A percentile compares a stretch with the other conserved stretches of the same genome.
These are phyloP conservation scores for Penicillium sp. DNA, from an alignment of 2,329 filamentous ascomycete genomes.

Conservation along the genomic window DNA sequence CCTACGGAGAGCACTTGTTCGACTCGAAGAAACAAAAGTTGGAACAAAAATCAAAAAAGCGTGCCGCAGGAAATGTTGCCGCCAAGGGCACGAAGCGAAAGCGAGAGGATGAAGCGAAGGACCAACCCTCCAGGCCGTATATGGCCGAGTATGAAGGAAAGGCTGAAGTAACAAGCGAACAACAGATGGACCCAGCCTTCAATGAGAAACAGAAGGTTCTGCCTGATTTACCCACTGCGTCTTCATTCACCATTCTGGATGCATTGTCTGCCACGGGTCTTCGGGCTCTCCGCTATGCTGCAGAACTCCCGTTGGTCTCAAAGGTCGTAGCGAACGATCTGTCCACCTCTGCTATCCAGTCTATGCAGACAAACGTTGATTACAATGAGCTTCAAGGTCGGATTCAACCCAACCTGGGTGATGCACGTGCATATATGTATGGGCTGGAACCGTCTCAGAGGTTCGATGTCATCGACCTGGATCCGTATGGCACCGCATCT, in stretches of 20 bases:
- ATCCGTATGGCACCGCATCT: slow-evolving; percentile 91
- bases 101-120: slow-evolving; percentile 29
- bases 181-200: slow-evolving; percentile 4
- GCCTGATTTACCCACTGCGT: slow-evolving; percentile 36
- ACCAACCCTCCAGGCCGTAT: slow-evolving; percentile 11
- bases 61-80: slow-evolving; percentile 30
- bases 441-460: slow-evolving; percentile 52
- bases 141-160: slow-evolving; percentile 20
- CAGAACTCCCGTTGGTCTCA: slow-evolving; percentile 82
- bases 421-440: slow-evolving; percentile 93
- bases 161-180: slow-evolving; percentile 13
- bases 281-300: slow-evolving; percentile 83
- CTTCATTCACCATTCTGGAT: slow-evolving; percentile 79
- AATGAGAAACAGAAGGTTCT: slow-evolving; percentile 10
- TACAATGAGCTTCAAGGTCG: slow-evolving; percentile 74
- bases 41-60: slow-evolving; percentile 38
- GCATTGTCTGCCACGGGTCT: slow-evolving; percentile 92
- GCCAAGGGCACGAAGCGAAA: slow-evolving; percentile 40
- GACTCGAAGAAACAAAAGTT: slow-evolving; percentile 54
- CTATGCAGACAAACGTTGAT: slow-evolving; percentile 78
- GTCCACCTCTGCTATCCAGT: slow-evolving; percentile 69
- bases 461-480: slow-evolving; percentile 94
- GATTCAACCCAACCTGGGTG: slow-evolving; percentile 71
- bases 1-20: slow-evolving; percentile 69
- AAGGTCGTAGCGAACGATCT: slow-evolving; percentile 87